Evolutionary conservation across 2,329 filamentous ascomycete species (phyloP).

Genomic region (Colletotrichum echinochloae): DNA sequence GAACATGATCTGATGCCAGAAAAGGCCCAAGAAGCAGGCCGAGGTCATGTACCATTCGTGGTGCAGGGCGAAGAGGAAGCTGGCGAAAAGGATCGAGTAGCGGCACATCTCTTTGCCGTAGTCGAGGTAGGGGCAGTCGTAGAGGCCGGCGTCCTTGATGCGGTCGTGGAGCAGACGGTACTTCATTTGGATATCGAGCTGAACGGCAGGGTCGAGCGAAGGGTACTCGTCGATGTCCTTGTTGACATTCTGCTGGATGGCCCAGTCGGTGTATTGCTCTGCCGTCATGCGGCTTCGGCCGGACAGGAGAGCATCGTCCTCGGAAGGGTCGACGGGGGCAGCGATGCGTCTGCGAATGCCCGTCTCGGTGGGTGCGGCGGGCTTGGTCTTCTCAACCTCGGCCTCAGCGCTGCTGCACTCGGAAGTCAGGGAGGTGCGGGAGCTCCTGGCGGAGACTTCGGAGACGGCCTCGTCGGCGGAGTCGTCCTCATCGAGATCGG

Average conservation of each 20-base stretch:
- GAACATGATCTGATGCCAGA: constrained; percentile 79
- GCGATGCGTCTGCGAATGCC: constrained; percentile 35
- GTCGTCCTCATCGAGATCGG: constrained; percentile 34
- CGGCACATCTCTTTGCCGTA: constrained; percentile 70
- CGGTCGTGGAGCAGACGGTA: constrained; percentile 68
- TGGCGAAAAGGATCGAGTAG: constrained; percentile 62
- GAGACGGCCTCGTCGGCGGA: constrained; percentile 35
- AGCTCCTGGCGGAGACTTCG: constrained; percentile 37
- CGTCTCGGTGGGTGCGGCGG: constrained; percentile 10
- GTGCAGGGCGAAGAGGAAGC: constrained; percentile 60
- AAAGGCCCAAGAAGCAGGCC: constrained; percentile 69
- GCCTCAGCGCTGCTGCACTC: constrained; percentile 30
- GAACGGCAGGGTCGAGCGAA: constrained; percentile 64
- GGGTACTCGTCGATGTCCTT: constrained; percentile 58
- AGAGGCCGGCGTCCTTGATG: constrained; percentile 67
- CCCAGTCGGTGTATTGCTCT: constrained; percentile 51
- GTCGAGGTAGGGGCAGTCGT: constrained; percentile 67
- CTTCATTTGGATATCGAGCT: constrained; percentile 65
- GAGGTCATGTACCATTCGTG: constrained; percentile 68
- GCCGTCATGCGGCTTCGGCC: constrained; percentile 37
- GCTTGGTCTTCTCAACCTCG: constrained; percentile 23
- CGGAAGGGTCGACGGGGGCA: constrained; percentile 6
- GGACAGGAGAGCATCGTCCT: constrained; percentile 17
- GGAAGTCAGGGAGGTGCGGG: constrained; percentile 40
- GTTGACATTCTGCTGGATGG: constrained; percentile 52